Base-by-base conservation (phyloP, 1,284 basidiomycete genomes). In the Tilletia indica region DNA sequence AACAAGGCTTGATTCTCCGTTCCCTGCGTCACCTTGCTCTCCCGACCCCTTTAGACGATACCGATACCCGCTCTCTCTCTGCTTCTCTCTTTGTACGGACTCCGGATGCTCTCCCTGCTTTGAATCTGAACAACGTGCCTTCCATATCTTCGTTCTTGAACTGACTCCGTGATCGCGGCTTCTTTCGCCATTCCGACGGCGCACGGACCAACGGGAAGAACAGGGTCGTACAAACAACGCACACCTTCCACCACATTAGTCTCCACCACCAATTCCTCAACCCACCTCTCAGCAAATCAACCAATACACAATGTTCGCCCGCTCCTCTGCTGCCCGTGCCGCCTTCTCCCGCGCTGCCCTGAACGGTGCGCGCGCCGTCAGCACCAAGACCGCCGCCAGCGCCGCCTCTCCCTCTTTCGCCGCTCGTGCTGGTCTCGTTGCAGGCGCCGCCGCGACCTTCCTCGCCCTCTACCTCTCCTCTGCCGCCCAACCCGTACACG, bases 361-460 rank as follows among this genome's bases (percentile, higher is more conserved):
- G 71, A 76, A 73, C 54, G 76, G 74, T 8, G 71, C 72, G 69
- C 80, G 80, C 48, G 72, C 74, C 34, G 77, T 78, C 56, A 64
- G 76, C 9, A 78, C 74, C 68, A 74, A 76, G 71, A 75, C 78
- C 66, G 72, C 71, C 42, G 2, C 49, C 64, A 25, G 63, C 58
- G 12, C 42, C 34, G 34, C 66, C 70, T 0, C 69, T 69, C 4
- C 68, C 71, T 51, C 67, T 54, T 47, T 42, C 67, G 71, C 72
- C 25, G 25, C 70, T 63, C 70, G 64, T 25, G 77, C 77, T 45
- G 71, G 71, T 77, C 71, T 77, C 31, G 76, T 71, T 8, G 78
- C 76, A 19, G 79, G 77, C 34, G 61, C 34, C 5, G 61, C 61
- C 19, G 36, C 61, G 31, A 73, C 70, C 51, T 74, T 74, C 67